phyloP scores from a whole-genome alignment of 2,329 filamentous ascomycete genomes.

The Pseudogymnoascus sp. region DNA sequence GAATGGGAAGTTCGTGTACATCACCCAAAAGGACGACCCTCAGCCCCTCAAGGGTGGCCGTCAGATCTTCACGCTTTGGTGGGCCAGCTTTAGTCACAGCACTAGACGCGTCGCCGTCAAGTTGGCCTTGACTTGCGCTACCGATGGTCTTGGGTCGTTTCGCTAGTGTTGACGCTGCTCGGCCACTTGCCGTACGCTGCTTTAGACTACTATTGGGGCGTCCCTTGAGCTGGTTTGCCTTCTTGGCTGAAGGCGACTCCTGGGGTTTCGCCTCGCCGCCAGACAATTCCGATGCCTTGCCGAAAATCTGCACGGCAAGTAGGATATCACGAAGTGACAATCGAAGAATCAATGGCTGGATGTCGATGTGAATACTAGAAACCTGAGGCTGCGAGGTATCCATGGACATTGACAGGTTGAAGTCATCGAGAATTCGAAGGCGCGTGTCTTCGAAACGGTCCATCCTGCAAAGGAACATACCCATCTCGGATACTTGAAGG shows the following conservation, averaged over 20 bases:
- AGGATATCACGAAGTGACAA: conserved; percentile 91
- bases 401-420: conserved; percentile 83
- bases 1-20: conserved; percentile 85
- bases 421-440: conserved; percentile 91
- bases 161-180: conserved; percentile 45
- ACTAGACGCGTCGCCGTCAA: conserved; percentile 36
- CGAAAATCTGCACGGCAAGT: conserved; percentile 84
- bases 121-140: conserved; percentile 1
- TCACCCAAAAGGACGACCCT: conserved; percentile 93
- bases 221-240: conserved; percentile 44
- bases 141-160: conserved; percentile 34
- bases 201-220: conserved; percentile 35
- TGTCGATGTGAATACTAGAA: conserved; percentile 75
- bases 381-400: conserved; percentile 58
- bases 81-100: conserved; percentile 44
- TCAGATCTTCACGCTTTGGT: conserved; percentile 63
- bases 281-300: conserved; percentile 82
- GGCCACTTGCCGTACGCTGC: conserved; percentile 50
- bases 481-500: conserved; percentile 85
- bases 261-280: conserved; percentile 48
- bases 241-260: conserved; percentile 41
- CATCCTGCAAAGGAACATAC: conserved; percentile 99
- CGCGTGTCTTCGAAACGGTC: conserved; percentile 89
- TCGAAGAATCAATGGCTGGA: conserved; percentile 85
- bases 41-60: conserved; percentile 78